These are phyloP conservation scores for Quercus rubra DNA, from an alignment of 306 rosid species.

Conservation along the genomic window DNA sequence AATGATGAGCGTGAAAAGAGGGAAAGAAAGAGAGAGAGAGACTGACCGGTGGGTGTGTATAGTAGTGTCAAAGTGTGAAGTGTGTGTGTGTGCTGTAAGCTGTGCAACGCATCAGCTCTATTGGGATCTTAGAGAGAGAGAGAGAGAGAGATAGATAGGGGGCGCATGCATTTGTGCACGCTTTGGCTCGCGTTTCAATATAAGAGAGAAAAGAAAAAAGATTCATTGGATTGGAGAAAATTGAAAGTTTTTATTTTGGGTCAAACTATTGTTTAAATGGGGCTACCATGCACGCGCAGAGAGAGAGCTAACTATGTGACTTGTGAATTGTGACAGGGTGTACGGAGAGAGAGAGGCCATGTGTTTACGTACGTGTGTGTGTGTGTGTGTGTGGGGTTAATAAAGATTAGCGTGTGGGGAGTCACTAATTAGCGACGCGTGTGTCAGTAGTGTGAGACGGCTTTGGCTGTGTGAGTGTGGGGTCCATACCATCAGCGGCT, in stretches of 20 bases:
- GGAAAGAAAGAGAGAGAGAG: no score
- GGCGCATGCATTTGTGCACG: conserved; percentile 52
- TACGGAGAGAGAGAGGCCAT: not conserved
- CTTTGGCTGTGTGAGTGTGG: not conserved
- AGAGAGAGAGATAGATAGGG: not conserved
- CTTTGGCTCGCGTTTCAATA: conserved; percentile 41
- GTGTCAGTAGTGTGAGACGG: not conserved
- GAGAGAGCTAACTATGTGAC: not conserved
- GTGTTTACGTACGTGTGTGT: no score
- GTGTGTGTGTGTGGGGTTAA: not conserved
- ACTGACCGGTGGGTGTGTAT: not conserved
- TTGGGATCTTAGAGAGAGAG: conserved; percentile 7
- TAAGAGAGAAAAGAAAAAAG: not conserved
- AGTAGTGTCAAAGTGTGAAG: no score
- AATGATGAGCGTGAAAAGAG: conserved; percentile 28
- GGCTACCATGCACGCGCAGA: conserved; percentile 37
- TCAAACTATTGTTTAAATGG: conserved; percentile 48
- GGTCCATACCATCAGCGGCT: conserved; percentile 25
- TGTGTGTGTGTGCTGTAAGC: not conserved
- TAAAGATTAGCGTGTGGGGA: not conserved
- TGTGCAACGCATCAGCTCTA: conserved; percentile 29
- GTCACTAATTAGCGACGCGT: conserved; percentile 2
- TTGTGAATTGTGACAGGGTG: not conserved
- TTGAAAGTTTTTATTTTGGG: not conserved
- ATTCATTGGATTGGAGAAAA: not conserved